Conservation (phyloP, 2,329 filamentous ascomycete species). For the Colletotrichum sp. region DNA sequence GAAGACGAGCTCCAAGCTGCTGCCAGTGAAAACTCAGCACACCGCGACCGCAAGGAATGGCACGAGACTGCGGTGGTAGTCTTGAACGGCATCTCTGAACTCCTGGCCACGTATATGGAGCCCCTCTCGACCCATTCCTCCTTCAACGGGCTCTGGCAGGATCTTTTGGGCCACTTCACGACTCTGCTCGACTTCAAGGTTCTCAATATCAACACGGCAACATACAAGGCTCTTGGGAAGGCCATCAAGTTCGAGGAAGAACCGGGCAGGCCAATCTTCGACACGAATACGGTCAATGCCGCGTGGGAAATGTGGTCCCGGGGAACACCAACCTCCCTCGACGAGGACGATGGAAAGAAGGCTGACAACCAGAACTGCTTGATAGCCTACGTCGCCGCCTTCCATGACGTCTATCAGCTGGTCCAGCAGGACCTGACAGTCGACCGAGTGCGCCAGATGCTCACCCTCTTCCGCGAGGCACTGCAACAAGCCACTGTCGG, state of each 20-base stretch:
- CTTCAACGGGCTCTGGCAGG: constrained; percentile 77
- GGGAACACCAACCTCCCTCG: constrained; percentile 58
- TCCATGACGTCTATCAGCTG: constrained; percentile 80
- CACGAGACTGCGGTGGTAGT: constrained; percentile 78
- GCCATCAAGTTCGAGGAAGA: constrained; percentile 60
- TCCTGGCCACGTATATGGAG: constrained; percentile 79
- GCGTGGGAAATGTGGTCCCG: constrained; percentile 76
- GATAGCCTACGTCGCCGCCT: constrained; percentile 80
- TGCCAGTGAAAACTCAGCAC: constrained; percentile 32
- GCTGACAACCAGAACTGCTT: constrained; percentile 80
- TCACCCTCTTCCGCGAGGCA: constrained; percentile 73
- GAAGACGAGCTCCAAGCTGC: constrained; percentile 56
- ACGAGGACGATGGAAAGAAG: constrained; percentile 39
- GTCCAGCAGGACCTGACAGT: constrained; percentile 68
- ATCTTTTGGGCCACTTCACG: constrained; percentile 73
- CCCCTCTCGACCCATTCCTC: constrained; percentile 68
- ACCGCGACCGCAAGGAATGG: constrained; percentile 62
- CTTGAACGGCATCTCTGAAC: constrained; percentile 72
- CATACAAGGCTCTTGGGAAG: constrained; percentile 70
- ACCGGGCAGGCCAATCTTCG: constrained; percentile 55
- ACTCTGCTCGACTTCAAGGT: constrained; percentile 65
- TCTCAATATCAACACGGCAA: constrained; percentile 74
- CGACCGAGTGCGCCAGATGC: constrained; percentile 68
- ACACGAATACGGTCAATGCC: constrained; percentile 58
- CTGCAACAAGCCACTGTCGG: constrained; percentile 73